Percentiles rank a stretch among this genome's conserved stretches.
Conservation (phyloP, 495 filamentous ascomycete genomes). For the Podospora sp. region DNA sequence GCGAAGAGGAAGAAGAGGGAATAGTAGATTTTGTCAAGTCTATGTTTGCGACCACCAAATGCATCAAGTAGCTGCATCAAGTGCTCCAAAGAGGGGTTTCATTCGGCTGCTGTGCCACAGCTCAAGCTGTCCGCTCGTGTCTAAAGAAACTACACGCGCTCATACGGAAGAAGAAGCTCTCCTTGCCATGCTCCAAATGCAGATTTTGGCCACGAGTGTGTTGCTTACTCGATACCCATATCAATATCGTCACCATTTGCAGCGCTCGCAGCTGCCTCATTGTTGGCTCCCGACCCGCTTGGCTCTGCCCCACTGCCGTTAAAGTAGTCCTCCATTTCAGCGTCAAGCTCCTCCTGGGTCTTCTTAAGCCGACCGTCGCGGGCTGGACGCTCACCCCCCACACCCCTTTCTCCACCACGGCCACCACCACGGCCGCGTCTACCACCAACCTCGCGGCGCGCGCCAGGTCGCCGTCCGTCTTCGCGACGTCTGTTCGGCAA, state of each 20-base stretch:
- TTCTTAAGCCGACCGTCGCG: conserved; percentile 71
- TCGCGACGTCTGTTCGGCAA: conserved; percentile 37
- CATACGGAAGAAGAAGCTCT: neutral
- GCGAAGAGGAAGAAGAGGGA: conserved; percentile 42
- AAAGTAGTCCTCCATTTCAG: conserved; percentile 97
- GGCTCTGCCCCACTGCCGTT: conserved; percentile 39
- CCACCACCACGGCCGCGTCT: conserved; percentile 39
- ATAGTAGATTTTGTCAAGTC: neutral
- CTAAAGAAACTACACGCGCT: neutral
- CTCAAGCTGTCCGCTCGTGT: neutral
- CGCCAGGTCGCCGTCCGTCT: conserved; percentile 28
- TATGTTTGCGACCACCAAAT: neutral
- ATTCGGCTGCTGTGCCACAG: neutral
- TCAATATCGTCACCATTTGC: conserved; percentile 25
- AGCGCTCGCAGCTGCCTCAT: conserved; percentile 11
- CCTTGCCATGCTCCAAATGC: neutral
- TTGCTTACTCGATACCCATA: conserved; percentile 20
- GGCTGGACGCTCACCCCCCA: conserved; percentile 37
- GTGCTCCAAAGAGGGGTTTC: neutral
- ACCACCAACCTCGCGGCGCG: conserved; percentile 31
- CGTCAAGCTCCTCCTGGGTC: conserved; percentile 89
- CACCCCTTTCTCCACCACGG: conserved; percentile 49
- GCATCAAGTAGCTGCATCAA: neutral
- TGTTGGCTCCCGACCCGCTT: conserved; percentile 9
- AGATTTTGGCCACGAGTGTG: neutral